Evolutionary conservation across 1,284 basidiomycete genomes (phyloP), one percentile per base, ranked within the genome.

Genomic region (Trametes polyzona): DNA sequence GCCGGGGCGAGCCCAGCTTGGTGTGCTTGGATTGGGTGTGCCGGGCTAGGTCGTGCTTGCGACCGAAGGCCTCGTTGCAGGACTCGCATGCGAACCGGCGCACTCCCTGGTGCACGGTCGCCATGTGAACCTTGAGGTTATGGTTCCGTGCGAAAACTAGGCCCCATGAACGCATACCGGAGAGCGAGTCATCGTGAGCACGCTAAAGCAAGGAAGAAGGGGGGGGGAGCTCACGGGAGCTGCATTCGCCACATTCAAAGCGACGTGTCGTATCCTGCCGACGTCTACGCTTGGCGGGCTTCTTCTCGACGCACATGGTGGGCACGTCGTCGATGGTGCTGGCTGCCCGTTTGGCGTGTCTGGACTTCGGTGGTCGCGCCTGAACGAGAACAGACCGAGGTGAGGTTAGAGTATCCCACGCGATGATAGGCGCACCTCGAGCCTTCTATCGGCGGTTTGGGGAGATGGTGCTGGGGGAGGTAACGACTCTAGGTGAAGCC

Each of bases 21-120:
- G 60, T 58, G 47, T 62, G 60, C 43, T 42, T 56, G 2, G 47
- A 51, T 12, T 56, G 53, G 24, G 32, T 21, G 26, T 62, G 60
- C 0, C 60, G 53, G 7, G 1, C 21, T 32, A 58, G 51, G 47
- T 62, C 60, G 35, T 62, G 60, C 42, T 50, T 52, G n/a, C 60
- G 50, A 17, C 50, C 51, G 47, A 62, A 62, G 4, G 41, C 21
- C 17, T 36, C 30, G 8, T 1, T 1, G 42, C 60, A 62, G 7
- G 37, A 46, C 6, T 16, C 12, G 58, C 61, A 63, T 8, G 16
- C 39, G 39, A 40, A 32, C 3, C 14, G 11, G 16, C 61, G 61
- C 44, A 30, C 9, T 3, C 29, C 19, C 4, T 32, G 5, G 53
- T 63, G 61, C 24, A 59, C 55, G 27, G 49, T 35, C 1, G 30